Conservation (phyloP, 352 stramenopile genomes). For the Plasmopara viticola region DNA sequence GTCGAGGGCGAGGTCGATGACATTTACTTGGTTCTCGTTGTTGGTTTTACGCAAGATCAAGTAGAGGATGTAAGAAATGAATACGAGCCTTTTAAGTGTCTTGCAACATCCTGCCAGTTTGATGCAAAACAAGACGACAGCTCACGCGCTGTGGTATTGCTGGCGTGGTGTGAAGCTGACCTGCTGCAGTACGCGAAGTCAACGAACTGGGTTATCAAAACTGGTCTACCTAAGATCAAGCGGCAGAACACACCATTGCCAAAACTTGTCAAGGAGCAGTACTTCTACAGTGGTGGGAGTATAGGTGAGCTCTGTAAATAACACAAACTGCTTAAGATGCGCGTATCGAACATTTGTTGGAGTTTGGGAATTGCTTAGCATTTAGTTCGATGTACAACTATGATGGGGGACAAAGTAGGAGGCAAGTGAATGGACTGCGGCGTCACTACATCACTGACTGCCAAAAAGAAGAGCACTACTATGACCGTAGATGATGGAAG, state of each 20-base stretch:
- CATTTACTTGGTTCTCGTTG: no score
- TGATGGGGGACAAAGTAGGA: constrained; percentile 2
- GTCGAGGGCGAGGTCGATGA: no score
- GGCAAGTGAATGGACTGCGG: constrained; percentile 12
- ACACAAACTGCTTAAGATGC: not conserved
- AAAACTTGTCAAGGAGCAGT: constrained; percentile 2
- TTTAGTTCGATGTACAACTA: constrained; percentile 12
- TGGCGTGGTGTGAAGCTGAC: not conserved
- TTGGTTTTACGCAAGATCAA: not conserved
- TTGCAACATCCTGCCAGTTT: constrained; percentile 1
- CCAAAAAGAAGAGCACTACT: constrained; percentile 10
- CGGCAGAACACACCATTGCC: not conserved
- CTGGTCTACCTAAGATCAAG: not conserved
- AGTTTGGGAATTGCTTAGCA: not conserved
- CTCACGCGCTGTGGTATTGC: constrained; percentile 2
- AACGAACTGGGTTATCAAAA: not conserved
- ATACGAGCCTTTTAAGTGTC: not conserved
- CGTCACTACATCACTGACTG: constrained; percentile 20
- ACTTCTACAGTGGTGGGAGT: constrained; percentile 2
- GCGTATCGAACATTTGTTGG: constrained; percentile 2
- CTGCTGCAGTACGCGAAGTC: constrained; percentile 1
- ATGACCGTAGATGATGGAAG: not conserved
- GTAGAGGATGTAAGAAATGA: not conserved
- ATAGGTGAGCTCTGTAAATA: not conserved
- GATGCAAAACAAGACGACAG: constrained; percentile 2